Base-by-base conservation (phyloP, 257 asterid genomes). In the Mitragyna speciosa region DNA sequence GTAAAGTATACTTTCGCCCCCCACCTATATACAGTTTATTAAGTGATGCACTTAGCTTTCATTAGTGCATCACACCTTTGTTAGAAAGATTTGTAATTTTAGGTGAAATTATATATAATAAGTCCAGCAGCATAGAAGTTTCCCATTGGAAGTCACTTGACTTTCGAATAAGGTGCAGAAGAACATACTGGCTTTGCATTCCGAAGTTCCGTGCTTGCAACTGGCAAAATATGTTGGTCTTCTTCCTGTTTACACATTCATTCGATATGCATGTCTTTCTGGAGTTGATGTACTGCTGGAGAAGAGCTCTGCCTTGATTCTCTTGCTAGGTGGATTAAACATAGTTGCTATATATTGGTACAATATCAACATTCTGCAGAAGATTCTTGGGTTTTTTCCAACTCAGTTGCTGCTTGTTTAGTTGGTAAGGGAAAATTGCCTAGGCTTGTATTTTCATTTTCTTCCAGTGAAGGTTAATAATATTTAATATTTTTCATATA, bases 361-460 rank as follows among this genome's bases (percentile, higher is more conserved):
- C 87, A 82, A 88, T 84, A 82, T 90, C 97, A 85, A 87, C 97
- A 89, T 85, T 83, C 82, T 92, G 91, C 96, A 39, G 98, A 90
- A 87, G 98, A 86, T 83, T 87, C 97, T 85, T 91, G 93, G 95
- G 73, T 80, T 89, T 89, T n/a, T 88, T 65, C 88, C 92, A 84
- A 85, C 92, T 87, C 90, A 70, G 94, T 88, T 85, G 98, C 98
- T 87, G 98, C 95, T 84, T 76, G 84, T 61, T 84, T 90, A 81
- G 94, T 95, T 86, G 98, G 98, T 95, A 93, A 95, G 97, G 91
- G 89, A 83, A 87, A 86, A 77, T 83, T 85, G 88, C 79, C 86
- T 85, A 82, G 89, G 89, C 87, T 88, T 83, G 86, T 87, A 86
- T 81, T 78, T 80, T 87, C 88, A 83, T 84, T 85, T 84, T 73